Conservation (phyloP, 495 filamentous ascomycete species). For the Podospora pseudocomata region DNA sequence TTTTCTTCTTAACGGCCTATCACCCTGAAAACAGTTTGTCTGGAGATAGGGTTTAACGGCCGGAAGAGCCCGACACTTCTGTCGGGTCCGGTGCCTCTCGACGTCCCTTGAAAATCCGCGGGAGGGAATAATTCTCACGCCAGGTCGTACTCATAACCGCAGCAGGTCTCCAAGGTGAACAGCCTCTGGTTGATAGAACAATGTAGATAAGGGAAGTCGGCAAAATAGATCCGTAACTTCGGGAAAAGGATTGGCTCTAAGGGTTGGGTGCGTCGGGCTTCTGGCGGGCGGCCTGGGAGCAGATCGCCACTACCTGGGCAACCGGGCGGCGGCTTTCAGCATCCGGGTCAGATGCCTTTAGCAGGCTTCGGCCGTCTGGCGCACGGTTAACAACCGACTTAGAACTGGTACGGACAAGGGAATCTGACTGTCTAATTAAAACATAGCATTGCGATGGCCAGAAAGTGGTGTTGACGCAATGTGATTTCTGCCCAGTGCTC, state of each 20-base stretch:
- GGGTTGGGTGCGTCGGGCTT: neutral
- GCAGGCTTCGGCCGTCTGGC: no score
- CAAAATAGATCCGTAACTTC: slow-evolving; percentile 47
- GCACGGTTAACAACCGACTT: no score
- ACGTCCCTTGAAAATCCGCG: slow-evolving; percentile 68
- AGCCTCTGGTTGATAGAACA: slow-evolving; percentile 72
- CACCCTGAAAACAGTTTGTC: slow-evolving; percentile 58
- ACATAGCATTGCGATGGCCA: no score
- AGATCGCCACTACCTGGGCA: neutral
- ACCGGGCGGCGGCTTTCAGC: neutral
- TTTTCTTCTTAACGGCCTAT: slow-evolving; percentile 63
- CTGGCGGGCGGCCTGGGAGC: neutral
- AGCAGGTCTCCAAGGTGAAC: slow-evolving; percentile 70
- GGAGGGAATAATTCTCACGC: slow-evolving; percentile 64
- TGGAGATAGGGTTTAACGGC: slow-evolving; percentile 56
- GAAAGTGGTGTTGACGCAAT: no score
- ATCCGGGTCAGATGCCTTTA: no score
- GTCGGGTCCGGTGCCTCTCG: slow-evolving; percentile 60
- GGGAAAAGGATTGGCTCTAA: neutral
- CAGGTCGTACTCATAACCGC: slow-evolving; percentile 66
- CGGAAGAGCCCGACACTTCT: slow-evolving; percentile 63
- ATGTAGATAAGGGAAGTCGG: slow-evolving; percentile 68
- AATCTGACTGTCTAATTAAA: no score
- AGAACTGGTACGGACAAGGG: slow-evolving; percentile 13
- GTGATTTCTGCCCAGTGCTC: no score